These are phyloP conservation scores for Zygosaccharomyces bailii DNA, from an alignment of 805 yeast species.

Conservation along the genomic window DNA sequence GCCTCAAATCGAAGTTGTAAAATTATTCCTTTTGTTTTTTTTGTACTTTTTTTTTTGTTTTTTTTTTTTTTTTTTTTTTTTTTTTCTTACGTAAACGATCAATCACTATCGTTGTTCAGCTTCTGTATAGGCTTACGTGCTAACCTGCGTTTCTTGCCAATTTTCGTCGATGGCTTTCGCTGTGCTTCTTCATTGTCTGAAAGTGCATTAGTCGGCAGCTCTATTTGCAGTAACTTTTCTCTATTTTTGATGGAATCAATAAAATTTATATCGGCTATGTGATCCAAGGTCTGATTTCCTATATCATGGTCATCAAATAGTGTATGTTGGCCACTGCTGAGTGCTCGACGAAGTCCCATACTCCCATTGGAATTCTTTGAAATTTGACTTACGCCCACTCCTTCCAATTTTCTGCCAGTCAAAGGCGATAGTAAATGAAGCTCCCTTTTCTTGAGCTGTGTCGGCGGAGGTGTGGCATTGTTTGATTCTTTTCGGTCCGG, in stretches of 20 bases:
- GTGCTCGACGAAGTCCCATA: slow-evolving; percentile 24
- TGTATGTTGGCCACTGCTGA: slow-evolving; percentile 27
- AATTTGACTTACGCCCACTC: slow-evolving; percentile 1
- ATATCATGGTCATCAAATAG: slow-evolving; percentile 18
- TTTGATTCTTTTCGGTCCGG: slow-evolving; percentile 3
- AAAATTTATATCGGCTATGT: slow-evolving; percentile 19
- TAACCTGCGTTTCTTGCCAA: slow-evolving; percentile 19
- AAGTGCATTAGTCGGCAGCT: slow-evolving; percentile 18
- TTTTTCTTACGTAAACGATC: not conserved
- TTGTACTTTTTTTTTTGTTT: not conserved
- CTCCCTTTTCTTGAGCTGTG: slow-evolving; percentile 8
- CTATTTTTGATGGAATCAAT: slow-evolving; percentile 19
- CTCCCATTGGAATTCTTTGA: slow-evolving; percentile 10
- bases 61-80: not conserved
- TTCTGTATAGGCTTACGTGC: slow-evolving; percentile 24
- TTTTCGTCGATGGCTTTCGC: slow-evolving; percentile 1
- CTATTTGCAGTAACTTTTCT: slow-evolving; percentile 18
- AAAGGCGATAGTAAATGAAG: slow-evolving; percentile 30
- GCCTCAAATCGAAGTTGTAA: slow-evolving; percentile 36
- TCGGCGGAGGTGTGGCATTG: slow-evolving; percentile 4
- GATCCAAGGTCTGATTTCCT: slow-evolving; percentile 10
- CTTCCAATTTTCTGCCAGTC: slow-evolving; percentile 18
- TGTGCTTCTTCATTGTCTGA: slow-evolving; percentile 16
- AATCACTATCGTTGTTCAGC: slow-evolving; percentile 15
- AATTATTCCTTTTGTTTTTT: not conserved